Evolutionary conservation across 2,329 filamentous ascomycete genomes (phyloP), one percentile per base, ranked within the genome.

Genomic region (Penicillium sp.): DNA sequence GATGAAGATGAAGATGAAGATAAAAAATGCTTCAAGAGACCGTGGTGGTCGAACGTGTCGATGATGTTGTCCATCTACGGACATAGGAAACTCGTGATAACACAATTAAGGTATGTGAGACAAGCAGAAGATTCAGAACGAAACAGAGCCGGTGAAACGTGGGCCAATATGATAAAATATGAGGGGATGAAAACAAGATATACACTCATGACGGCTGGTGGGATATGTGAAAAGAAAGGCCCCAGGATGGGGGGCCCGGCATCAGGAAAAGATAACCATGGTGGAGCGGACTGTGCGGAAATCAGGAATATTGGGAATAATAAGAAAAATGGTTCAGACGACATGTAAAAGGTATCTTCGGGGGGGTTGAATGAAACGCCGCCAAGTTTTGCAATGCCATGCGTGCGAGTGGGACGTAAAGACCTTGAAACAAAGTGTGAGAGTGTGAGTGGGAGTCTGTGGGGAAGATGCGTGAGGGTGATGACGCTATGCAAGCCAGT

Each of bases 291-390:
- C 46, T 51, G 53, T 60, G 49, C 47, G 56, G 53, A 36, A 45
- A 57, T 47, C 47, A 51, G 39, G 26, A 55, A 44, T 21, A 51
- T 26, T 40, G n/a, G 39, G 21, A 28, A 29, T 36, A 18, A 19
- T 36, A 13, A n/a, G 48, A 31, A 33, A 21, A 46, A 51, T 52
- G 57, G 54, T 37, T 47, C 52, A 62, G 56, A 66, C 60, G 57
- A 63, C 63, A 70, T 66, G 67, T 64, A 71, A 55, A 52, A 71
- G 70, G 71, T 73, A 72, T 73, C 69, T 70, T 71, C 55, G 61
- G 59, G 48, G 59, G 48, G 53, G 63, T 65, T 64, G 63, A 70
- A 66, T 63, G 58, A 63, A 72, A 73, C 70, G 69, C 70, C 70
- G 62, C 67, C 68, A 67, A 59, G 64, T 63, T 69, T 64, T 68